phyloP scores from a whole-genome alignment of 2,329 filamentous ascomycete species.

The Cordyceps fumosorosea region DNA sequence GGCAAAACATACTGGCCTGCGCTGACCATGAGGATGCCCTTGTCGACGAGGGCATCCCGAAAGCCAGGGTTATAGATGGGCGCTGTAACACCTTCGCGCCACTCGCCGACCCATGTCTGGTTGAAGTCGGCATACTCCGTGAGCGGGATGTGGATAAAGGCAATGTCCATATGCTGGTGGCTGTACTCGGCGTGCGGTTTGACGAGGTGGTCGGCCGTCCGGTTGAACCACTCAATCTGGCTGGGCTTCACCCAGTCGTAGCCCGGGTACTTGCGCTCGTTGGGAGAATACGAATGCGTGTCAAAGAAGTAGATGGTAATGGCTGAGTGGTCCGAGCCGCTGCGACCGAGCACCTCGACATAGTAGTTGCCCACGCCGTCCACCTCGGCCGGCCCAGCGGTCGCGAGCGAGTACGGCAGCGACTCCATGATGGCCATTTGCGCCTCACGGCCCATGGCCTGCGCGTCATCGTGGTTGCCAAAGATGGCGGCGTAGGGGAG shows the following conservation, averaged over 20 bases:
- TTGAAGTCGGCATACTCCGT: constrained; percentile 71
- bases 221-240: constrained; percentile 91
- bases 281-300: constrained; percentile 84
- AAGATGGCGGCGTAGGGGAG: constrained; percentile 94
- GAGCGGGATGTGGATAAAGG: constrained; percentile 94
- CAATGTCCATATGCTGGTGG: constrained; percentile 88
- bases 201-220: constrained; percentile 67
- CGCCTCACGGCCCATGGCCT: constrained; percentile 64
- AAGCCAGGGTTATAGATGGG: constrained; percentile 90
- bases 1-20: constrained; percentile 72
- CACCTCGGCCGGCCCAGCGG: constrained; percentile 72
- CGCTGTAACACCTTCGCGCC: constrained; percentile 79
- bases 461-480: constrained; percentile 95
- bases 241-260: constrained; percentile 96
- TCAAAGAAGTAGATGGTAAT: constrained; percentile 93
- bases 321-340: constrained; percentile 76
- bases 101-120: constrained; percentile 58
- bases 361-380: constrained; percentile 94
- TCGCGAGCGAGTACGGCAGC: constrained; percentile 83
- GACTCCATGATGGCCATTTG: constrained; percentile 84
- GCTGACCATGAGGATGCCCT: constrained; percentile 79
- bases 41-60: constrained; percentile 77
- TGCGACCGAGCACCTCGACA: constrained; percentile 79
- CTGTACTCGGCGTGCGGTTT: constrained; percentile 77
- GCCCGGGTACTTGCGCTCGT: constrained; percentile 80